These are phyloP conservation scores for Crassisporium funariophilum DNA, from an alignment of 768 basidiomycete species.

Conservation along the genomic window DNA sequence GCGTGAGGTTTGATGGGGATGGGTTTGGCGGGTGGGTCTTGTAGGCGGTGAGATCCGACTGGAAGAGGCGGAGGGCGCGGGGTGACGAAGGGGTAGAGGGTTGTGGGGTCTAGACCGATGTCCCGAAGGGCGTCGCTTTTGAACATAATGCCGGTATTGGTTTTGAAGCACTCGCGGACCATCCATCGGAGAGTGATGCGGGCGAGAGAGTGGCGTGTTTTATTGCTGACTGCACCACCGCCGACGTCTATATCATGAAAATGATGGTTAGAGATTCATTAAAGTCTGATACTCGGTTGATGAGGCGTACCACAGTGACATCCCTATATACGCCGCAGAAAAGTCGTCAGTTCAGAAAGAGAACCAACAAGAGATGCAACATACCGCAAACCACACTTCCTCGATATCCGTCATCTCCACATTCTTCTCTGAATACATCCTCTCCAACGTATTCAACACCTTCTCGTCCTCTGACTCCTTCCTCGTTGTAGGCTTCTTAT, in stretches of 20 bases:
- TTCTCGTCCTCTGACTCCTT: constrained; percentile 28
- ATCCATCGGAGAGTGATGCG: constrained; percentile 68
- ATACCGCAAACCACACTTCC: constrained; percentile 70
- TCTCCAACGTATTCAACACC: constrained; percentile 31
- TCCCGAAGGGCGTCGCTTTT: constrained; percentile 43
- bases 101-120: constrained; percentile 52
- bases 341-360: not conserved
- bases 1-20: constrained; percentile 25
- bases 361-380: constrained; percentile 12
- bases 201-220: constrained; percentile 48
- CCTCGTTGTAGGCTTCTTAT: constrained; percentile 3
- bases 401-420: constrained; percentile 41
- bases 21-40: constrained; percentile 23
- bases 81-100: constrained; percentile 44
- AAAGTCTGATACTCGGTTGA: not conserved
- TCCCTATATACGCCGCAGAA: constrained; percentile 29
- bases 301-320: constrained; percentile 48
- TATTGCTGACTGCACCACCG: constrained; percentile 56
- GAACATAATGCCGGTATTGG: constrained; percentile 65
- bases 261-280: not conserved
- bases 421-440: constrained; percentile 29
- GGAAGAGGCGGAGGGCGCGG: constrained; percentile 39
- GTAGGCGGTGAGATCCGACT: constrained; percentile 24
- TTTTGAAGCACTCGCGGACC: constrained; percentile 68
- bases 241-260: constrained; percentile 48